Base-by-base conservation (phyloP, 1,284 basidiomycete genomes). In the Heliocybe sulcata region DNA sequence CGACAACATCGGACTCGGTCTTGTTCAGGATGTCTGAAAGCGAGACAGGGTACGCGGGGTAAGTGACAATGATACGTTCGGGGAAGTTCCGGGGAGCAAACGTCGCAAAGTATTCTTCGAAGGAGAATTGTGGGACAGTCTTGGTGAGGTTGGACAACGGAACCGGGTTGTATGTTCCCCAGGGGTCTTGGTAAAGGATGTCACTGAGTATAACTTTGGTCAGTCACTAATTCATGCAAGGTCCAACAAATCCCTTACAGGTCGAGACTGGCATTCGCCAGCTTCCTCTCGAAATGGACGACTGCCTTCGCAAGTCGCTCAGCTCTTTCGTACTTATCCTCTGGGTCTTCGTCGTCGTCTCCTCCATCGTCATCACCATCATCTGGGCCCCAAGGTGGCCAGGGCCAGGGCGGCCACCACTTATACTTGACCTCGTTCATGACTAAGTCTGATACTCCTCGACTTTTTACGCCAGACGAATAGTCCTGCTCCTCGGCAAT, bases 101-200 rank as follows among this genome's bases (percentile, higher is more conserved):
- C 0, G 89, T 77, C 1, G 93, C 82, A 58, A 98, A 86, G 71
- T 97, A 98, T 27, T 82, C 77, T 0, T 81, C 75, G 72, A 97
- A 92, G 64, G 91, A 77, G 61, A 98, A 80, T 64, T 93, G 83
- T 1, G 87, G 80, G 16, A 98, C 73, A 2, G 85, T 74, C 8
- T 78, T 72, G n/a, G 85, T 82, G 52, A 96, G 76, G 54, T 89
- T 85, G 55, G 79, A 75, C 57, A 92, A 73, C 0, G 79, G 72
- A 48, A 81, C 78, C 1, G 94, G 94, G 69, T 99, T 98, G 75
- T 99, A 98, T 0, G 92, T 90, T 49, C 78, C 86, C 54, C 92
- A 75, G 0, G 95, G 96, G 66, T 98, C 80, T 75, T 91, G 76
- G 62, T 81, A 76, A 20, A 87, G 66, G 23, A 81, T 71, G 60